Base-by-base conservation (phyloP, 2,329 filamentous ascomycete genomes). In the Aspergillus sp. region DNA sequence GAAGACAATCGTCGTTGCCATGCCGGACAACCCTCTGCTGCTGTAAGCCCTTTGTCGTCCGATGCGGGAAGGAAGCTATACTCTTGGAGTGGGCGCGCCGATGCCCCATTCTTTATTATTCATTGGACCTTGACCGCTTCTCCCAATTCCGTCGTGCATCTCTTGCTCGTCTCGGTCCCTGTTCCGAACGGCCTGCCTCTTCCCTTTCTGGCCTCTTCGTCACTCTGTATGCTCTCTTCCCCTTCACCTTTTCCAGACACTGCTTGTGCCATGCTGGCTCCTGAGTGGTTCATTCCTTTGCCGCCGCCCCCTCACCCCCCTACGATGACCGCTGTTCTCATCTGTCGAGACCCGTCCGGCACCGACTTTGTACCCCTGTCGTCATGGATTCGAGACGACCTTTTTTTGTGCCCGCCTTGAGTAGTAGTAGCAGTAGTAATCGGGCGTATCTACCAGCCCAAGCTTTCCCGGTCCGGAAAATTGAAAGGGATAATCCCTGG, bases 401-500 rank as follows among this genome's bases (percentile, higher is more conserved):
- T 59, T 54, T 58, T 57, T 54, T 57, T 59, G 58, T 57, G 47
- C 63, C 60, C 59, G 50, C 63, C 63, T 58, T 63, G 45, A 50
- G 59, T 13, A 36, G 32, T 36, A 36, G 32, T 36, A 36, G 32
- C 5, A 13, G 32, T 36, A 13, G 32, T 61, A 63, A 58, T 62
- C 56, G 62, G 57, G 62, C 55, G 49, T 55, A 63, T 61, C 63
- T 48, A 47, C 57, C 64, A 68, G 60, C 59, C 60, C 63, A 63
- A 61, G 57, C 39, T 62, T 45, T 52, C 58, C 58, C 65, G 60
- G 59, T 12, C 60, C 67, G 67, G 67, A 68, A 68, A 63, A 69
- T 70, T 50, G 68, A 67, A 70, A 65, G 65, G 65, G 65, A 67
- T 63, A 58, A 59, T 52, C 43, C 51, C 45, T 61, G 67, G 60